Conservation (phyloP, 352 stramenopile species). For the Phytopythium vexans region DNA sequence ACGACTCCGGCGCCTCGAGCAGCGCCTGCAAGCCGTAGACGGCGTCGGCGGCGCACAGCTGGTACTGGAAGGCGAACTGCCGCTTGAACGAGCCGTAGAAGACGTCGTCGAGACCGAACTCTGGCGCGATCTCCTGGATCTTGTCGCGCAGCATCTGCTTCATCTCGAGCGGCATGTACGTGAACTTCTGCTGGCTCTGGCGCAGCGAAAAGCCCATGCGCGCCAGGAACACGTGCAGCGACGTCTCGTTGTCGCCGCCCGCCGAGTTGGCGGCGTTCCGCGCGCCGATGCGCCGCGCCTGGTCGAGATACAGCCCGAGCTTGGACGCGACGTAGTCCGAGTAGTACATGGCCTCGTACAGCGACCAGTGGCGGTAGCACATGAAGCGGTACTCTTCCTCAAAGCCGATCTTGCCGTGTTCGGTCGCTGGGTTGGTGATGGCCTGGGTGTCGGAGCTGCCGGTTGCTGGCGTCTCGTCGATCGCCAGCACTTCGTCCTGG, state of each 20-base stretch:
- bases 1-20: slow-evolving; percentile 85
- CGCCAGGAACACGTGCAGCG: slow-evolving; percentile 92
- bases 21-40: slow-evolving; percentile 94
- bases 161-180: slow-evolving; percentile 93
- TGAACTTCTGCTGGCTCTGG: slow-evolving; percentile 94
- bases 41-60: slow-evolving; percentile 94
- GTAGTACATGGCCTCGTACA: slow-evolving; percentile 96
- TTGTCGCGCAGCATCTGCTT: slow-evolving; percentile 92
- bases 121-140: slow-evolving; percentile 88
- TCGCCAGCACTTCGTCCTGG: slow-evolving; percentile 89
- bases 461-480: slow-evolving; percentile 27
- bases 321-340: slow-evolving; percentile 94
- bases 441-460: slow-evolving; percentile 7
- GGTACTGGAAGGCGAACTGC: slow-evolving; percentile 93
- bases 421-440: slow-evolving; percentile 47
- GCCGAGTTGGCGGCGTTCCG: slow-evolving; percentile 40
- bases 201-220: slow-evolving; percentile 97
- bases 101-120: slow-evolving; percentile 95
- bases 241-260: slow-evolving; percentile 53
- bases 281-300: slow-evolving; percentile 55
- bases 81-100: slow-evolving; percentile 96
- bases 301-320: slow-evolving; percentile 73
- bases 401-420: slow-evolving; percentile 84
- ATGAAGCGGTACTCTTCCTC: slow-evolving; percentile 96
- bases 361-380: slow-evolving; percentile 93